Evolutionary conservation across 805 yeast species (phyloP).

Genomic region (Saccharomyces cerevisiae): DNA sequence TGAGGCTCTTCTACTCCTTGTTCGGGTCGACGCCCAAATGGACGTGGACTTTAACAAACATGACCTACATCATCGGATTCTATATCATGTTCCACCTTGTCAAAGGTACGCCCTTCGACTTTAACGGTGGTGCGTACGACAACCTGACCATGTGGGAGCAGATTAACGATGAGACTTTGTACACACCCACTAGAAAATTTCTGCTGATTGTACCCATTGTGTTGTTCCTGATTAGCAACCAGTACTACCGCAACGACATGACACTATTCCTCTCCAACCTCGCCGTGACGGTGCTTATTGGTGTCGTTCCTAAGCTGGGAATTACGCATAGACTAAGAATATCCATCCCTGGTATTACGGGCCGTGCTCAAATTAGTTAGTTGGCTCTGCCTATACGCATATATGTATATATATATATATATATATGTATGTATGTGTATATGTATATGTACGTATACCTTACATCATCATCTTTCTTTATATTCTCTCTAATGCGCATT

Average conservation of each 20-base stretch:
- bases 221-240: conserved; percentile 77
- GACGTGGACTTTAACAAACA: conserved; percentile 87
- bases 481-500: conserved; percentile 8
- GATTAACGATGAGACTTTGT: conserved; percentile 84
- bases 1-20: conserved; percentile 67
- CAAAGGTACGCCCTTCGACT: conserved; percentile 92
- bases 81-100: conserved; percentile 93
- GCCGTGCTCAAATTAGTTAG: conserved; percentile 24
- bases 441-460: neutral
- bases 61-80: conserved; percentile 80
- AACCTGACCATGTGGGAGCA: conserved; percentile 97
- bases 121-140: conserved; percentile 90
- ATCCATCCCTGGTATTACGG: conserved; percentile 39
- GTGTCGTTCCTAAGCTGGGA: conserved; percentile 86
- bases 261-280: conserved; percentile 71
- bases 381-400: neutral
- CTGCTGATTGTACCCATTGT: conserved; percentile 82
- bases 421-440: neutral
- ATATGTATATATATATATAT: neutral
- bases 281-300: conserved; percentile 63
- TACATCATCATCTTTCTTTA: neutral
- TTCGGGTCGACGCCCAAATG: conserved; percentile 68
- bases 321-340: conserved; percentile 67
- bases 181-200: conserved; percentile 90
- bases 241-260: conserved; percentile 78